A percentile compares a stretch with the other conserved stretches of the same genome.
Evolutionary conservation across 169 alveolate species (phyloP).

Genomic region (Toxoplasma gondii): DNA sequence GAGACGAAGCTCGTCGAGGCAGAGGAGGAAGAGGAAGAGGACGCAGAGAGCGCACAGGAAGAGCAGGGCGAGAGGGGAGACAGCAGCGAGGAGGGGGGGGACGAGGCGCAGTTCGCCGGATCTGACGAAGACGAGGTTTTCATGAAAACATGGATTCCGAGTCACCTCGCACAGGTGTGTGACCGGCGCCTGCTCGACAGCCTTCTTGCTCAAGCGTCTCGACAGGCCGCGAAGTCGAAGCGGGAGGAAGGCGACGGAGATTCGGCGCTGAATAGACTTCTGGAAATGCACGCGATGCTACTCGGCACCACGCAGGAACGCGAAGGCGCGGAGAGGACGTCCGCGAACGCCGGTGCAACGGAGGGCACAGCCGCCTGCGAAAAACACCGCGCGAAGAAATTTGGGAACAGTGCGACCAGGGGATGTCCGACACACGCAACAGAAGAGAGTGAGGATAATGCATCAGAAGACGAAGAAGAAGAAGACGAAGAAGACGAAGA

Average conservation of each 20-base stretch:
- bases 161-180: conserved; percentile 77
- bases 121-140: conserved; percentile 62
- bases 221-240: not conserved
- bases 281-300: not conserved
- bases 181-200: conserved; percentile 77
- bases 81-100: not conserved
- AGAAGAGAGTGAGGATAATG: too few species aligned
- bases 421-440: too few species aligned
- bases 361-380: too few species aligned
- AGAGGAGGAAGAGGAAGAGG: conserved; percentile 22
- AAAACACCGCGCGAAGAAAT: too few species aligned
- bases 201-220: not conserved
- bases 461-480: not conserved
- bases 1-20: not conserved
- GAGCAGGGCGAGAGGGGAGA: not conserved
- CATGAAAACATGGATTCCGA: conserved; percentile 81
- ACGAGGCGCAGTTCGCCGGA: not conserved
- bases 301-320: not conserved
- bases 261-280: not conserved
- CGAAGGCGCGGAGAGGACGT: too few species aligned
- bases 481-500: conserved; percentile 23
- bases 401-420: too few species aligned
- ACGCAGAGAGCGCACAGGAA: not conserved
- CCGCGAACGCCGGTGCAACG: too few species aligned
- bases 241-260: not conserved